Conservation (phyloP, 331 rosid species). For the Acacia concinna region DNA sequence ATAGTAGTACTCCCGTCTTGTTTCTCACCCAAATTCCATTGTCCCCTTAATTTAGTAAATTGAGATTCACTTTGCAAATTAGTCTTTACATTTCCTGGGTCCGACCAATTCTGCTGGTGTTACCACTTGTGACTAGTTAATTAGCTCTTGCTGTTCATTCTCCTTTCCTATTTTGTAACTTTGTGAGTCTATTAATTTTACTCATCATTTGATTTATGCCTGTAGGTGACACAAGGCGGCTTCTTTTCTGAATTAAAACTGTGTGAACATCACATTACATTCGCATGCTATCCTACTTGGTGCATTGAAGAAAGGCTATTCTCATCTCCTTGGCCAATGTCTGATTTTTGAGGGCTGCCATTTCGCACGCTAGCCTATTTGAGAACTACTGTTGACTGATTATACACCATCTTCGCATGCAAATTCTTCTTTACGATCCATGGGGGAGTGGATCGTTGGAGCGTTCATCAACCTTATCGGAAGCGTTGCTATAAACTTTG, state of each 20-base stretch:
- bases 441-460: constrained; percentile 99
- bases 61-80: not conserved
- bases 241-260: not conserved
- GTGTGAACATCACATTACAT: not conserved
- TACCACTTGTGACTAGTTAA: not conserved
- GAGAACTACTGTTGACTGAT: constrained; percentile 28
- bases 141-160: not conserved
- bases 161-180: too few relatives aligned
- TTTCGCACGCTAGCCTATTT: not conserved
- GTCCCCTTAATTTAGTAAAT: not conserved
- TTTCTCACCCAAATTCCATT: not conserved
- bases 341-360: constrained; percentile 7
- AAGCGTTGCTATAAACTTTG: constrained; percentile 96
- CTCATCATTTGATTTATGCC: constrained; percentile 12
- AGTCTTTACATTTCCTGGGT: constrained; percentile 3
- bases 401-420: constrained; percentile 44
- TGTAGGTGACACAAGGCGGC: constrained; percentile 26
- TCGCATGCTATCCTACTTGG: constrained; percentile 24
- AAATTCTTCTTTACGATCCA: constrained; percentile 45
- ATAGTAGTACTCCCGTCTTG: not conserved
- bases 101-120: not conserved
- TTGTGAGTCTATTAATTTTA: not conserved
- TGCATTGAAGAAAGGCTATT: constrained; percentile 26
- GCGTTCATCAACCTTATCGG: constrained; percentile 94
- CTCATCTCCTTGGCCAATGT: constrained; percentile 4